These are phyloP conservation scores for Lecanosticta acicola DNA, from an alignment of 2,329 filamentous ascomycete species.

Conservation along the genomic window DNA sequence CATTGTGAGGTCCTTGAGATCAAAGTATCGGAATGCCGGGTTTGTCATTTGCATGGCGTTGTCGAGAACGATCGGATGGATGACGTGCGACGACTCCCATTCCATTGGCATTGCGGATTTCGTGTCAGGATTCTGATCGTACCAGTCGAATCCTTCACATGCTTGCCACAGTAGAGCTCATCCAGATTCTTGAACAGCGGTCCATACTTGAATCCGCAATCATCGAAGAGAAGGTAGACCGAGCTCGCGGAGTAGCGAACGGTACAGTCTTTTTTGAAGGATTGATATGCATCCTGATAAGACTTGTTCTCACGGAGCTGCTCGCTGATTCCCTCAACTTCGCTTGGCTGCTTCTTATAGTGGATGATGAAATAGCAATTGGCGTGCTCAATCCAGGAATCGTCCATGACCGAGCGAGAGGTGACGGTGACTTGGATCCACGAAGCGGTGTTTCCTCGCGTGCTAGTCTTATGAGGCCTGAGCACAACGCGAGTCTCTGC, in stretches of 20 bases:
- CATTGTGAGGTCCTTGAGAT: not conserved
- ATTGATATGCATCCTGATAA: not conserved
- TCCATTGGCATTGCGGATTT: slow-evolving; percentile 48
- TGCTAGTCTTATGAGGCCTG: not conserved
- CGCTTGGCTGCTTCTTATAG: slow-evolving; percentile 3
- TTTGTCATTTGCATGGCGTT: not conserved
- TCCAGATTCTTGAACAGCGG: slow-evolving; percentile 12
- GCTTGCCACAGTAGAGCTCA: slow-evolving; percentile 4
- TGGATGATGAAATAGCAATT: slow-evolving; percentile 1
- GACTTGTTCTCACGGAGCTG: not conserved
- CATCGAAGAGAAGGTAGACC: not conserved
- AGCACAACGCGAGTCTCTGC: not conserved
- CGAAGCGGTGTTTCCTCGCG: not conserved
- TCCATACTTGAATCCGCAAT: slow-evolving; percentile 16
- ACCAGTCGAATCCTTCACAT: not conserved
- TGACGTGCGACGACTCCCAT: slow-evolving; percentile 50
- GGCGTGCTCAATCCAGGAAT: slow-evolving; percentile 6
- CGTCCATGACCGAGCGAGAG: not conserved
- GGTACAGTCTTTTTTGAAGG: not conserved
- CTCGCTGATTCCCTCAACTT: slow-evolving; percentile 1
- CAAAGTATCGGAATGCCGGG: not conserved
- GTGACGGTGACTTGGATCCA: not conserved
- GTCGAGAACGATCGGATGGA: slow-evolving; percentile 54
- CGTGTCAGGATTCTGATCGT: slow-evolving; percentile 32
- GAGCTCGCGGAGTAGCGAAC: not conserved